Percentiles rank a stretch among this genome's conserved stretches.
These are phyloP conservation scores for Aspergillus tamarii DNA, from an alignment of 2,329 filamentous ascomycete species.

Conservation along the genomic window DNA sequence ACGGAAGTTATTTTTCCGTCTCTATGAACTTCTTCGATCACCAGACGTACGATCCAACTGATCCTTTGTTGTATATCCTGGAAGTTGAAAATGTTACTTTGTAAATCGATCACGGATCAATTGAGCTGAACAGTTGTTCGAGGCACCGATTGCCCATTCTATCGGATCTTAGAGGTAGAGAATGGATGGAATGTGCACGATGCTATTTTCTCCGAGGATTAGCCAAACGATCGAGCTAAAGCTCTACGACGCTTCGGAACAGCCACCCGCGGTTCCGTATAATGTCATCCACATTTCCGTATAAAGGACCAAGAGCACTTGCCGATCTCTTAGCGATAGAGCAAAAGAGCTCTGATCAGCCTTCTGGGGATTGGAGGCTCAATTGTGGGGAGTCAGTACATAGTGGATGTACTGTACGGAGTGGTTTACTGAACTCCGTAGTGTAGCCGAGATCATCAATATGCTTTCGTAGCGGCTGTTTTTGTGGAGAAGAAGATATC, in stretches of 20 bases:
- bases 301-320: slow-evolving; percentile 13
- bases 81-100: not conserved
- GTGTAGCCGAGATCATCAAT: slow-evolving; percentile 21
- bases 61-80: not conserved
- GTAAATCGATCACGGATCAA: not conserved
- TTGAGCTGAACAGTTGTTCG: not conserved
- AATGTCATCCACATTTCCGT: slow-evolving; percentile 1
- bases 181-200: not conserved
- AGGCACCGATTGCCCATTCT: not conserved
- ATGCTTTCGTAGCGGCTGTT: slow-evolving; percentile 8
- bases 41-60: not conserved
- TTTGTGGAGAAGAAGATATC: slow-evolving; percentile 6
- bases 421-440: slow-evolving; percentile 1
- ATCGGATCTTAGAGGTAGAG: not conserved
- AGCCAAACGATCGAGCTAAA: not conserved
- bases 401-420: not conserved
- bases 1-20: slow-evolving; percentile 25
- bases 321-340: slow-evolving; percentile 15
- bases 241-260: slow-evolving; percentile 1
- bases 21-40: not conserved
- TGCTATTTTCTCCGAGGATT: not conserved
- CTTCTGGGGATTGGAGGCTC: slow-evolving; percentile 21
- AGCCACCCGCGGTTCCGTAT: slow-evolving; percentile 3
- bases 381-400: slow-evolving; percentile 15
- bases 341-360: slow-evolving; percentile 4